phyloP scores from a whole-genome alignment of 345 rosid species.

The Eucalyptus albens region DNA sequence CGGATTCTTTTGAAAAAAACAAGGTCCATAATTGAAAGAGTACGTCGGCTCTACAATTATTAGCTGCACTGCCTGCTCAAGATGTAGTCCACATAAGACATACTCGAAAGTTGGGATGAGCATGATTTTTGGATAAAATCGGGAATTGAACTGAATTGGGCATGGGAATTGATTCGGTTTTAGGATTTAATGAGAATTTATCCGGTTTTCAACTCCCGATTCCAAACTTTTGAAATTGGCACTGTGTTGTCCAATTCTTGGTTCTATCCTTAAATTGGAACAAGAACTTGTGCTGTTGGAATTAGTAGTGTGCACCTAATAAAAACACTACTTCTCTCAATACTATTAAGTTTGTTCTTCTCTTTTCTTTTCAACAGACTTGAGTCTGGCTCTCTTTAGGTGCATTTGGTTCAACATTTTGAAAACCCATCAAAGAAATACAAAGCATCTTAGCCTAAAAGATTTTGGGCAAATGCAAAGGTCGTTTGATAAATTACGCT shows the following conservation, averaged over 20 bases:
- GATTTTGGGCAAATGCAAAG: too few species aligned
- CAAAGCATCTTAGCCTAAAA: too few species aligned
- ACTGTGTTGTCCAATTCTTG: not conserved
- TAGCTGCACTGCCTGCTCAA: slow-evolving; percentile 19
- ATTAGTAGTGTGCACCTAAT: not conserved
- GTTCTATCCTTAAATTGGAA: too few species aligned
- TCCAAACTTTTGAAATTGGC: not conserved
- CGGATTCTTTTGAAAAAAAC: not conserved
- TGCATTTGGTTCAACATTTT: too few species aligned
- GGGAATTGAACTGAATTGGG: not conserved
- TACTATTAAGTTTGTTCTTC: not conserved
- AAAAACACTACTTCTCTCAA: not conserved
- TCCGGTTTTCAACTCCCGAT: not conserved
- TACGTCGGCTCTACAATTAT: not conserved
- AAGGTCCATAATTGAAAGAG: not conserved
- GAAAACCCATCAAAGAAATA: too few species aligned
- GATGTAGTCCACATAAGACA: slow-evolving; percentile 37
- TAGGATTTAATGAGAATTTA: not conserved
- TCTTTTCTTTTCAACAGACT: not conserved
- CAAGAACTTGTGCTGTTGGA: not conserved
- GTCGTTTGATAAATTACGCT: accelerated
- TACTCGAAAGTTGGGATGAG: not conserved
- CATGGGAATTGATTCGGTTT: too few species aligned
- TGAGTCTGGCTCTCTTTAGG: not conserved
- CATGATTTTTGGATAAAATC: too few species aligned